Conservation (phyloP, 2,329 filamentous ascomycete genomes). For the Ophiocordyceps australis region DNA sequence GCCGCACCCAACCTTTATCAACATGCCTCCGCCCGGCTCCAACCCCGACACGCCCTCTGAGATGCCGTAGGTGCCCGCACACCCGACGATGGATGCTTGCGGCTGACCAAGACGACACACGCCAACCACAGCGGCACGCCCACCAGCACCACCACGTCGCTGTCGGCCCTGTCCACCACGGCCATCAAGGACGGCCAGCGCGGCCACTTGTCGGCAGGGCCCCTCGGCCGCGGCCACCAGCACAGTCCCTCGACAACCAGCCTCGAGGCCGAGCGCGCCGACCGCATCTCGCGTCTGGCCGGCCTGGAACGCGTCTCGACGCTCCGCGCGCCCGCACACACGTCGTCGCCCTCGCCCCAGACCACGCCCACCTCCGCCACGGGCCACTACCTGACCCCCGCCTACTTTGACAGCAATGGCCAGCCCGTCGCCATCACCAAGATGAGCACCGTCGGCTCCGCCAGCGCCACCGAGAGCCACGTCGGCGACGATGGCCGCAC, state of each 20-base stretch:
- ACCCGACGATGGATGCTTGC: too few species aligned
- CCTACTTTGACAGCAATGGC: slow-evolving; percentile 67
- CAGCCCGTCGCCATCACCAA: slow-evolving; percentile 50
- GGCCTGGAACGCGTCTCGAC: slow-evolving; percentile 79
- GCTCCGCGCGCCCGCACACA: slow-evolving; percentile 32
- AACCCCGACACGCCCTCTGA: slow-evolving; percentile 78
- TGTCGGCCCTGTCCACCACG: slow-evolving; percentile 80
- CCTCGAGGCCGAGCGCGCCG: slow-evolving; percentile 79
- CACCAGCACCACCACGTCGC: slow-evolving; percentile 79
- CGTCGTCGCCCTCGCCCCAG: slow-evolving; percentile 24
- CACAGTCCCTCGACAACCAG: slow-evolving; percentile 46
- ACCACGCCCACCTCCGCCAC: slow-evolving; percentile 30
- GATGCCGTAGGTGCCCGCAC: slow-evolving; percentile 53
- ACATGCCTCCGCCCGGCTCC: slow-evolving; percentile 65
- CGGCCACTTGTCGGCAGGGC: slow-evolving; percentile 44
- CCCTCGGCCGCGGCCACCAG: slow-evolving; percentile 36
- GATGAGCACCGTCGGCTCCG: slow-evolving; percentile 83
- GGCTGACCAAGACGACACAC: too few species aligned
- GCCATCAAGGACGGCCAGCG: slow-evolving; percentile 94
- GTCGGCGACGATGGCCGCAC: slow-evolving; percentile 34
- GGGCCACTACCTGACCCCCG: slow-evolving; percentile 31
- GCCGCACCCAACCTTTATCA: slow-evolving; percentile 52
- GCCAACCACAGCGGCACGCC: slow-evolving; percentile 48
- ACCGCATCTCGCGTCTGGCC: slow-evolving; percentile 85
- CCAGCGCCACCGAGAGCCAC: slow-evolving; percentile 67